Percentiles rank a stretch among this genome's conserved stretches.
Conservation (phyloP, 805 yeast genomes). For the Wickerhamomyces xylosicus region DNA sequence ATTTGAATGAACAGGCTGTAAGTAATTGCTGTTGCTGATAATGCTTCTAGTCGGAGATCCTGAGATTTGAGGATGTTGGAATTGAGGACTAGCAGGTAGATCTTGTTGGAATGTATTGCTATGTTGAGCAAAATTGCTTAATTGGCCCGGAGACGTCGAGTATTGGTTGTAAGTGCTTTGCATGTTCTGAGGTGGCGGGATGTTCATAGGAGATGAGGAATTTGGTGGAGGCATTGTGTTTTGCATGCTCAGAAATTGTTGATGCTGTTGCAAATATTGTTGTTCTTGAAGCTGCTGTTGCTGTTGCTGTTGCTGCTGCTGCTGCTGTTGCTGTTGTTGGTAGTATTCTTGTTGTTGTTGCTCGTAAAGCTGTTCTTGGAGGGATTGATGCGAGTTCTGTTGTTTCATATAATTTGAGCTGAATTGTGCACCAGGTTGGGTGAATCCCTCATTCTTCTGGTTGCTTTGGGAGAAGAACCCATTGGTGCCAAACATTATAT, state of each 20-base stretch:
- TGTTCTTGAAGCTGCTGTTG: constrained; percentile 18
- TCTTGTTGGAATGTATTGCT: constrained; percentile 15
- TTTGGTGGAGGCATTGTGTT: constrained; percentile 21
- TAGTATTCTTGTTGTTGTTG: constrained; percentile 24
- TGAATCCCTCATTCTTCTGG: constrained; percentile 14
- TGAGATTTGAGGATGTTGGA: constrained; percentile 21
- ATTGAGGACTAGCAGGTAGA: constrained; percentile 18
- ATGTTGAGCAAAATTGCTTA: constrained; percentile 7
- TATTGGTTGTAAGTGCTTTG: constrained; percentile 9
- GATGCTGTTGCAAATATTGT: constrained; percentile 11
- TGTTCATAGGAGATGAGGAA: constrained; percentile 8
- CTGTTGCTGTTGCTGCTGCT: constrained; percentile 21
- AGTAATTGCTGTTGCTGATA: constrained; percentile 14
- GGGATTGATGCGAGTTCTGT: constrained; percentile 28
- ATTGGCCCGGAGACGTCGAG: constrained; percentile 16
- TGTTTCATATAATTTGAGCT: constrained; percentile 26
- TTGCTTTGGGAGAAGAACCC: background rate
- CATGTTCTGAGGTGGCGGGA: constrained; percentile 12
- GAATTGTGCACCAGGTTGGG: constrained; percentile 26
- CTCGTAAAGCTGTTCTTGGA: constrained; percentile 26
- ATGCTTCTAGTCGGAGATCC: constrained; percentile 22
- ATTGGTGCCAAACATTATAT: background rate
- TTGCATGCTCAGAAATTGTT: constrained; percentile 17
- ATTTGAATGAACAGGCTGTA: constrained; percentile 17
- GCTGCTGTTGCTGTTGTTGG: constrained; percentile 21